Evolutionary conservation across 352 stramenopile species (phyloP).

Genomic region (Pythium angustatum): DNA sequence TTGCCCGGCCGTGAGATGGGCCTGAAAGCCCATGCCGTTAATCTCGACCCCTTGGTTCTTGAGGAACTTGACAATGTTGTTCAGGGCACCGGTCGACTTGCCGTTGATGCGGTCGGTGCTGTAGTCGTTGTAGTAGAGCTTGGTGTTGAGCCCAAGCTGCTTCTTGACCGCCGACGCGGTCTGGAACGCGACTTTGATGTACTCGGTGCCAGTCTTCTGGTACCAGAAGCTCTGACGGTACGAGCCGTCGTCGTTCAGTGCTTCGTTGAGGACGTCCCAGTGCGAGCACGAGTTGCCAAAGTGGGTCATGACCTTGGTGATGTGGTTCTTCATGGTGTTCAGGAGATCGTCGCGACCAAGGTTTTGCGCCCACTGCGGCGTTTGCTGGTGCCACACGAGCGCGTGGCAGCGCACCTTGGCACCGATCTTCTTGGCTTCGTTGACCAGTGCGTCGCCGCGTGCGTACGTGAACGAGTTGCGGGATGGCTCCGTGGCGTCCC

Average conservation of each 20-base stretch:
- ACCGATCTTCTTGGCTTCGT: not conserved
- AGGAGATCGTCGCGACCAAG: not conserved
- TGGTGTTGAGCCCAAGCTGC: not conserved
- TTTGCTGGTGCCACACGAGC: not conserved
- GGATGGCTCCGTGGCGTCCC: not conserved
- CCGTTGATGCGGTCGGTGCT: not conserved
- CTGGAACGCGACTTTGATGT: constrained; percentile 2
- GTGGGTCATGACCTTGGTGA: constrained; percentile 5
- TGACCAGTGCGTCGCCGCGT: not conserved
- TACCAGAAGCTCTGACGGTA: constrained; percentile 2
- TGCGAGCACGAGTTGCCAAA: not conserved
- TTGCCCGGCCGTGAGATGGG: not conserved
- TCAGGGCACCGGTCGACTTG: not conserved
- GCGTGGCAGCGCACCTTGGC: constrained; percentile 2
- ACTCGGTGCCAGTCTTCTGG: constrained; percentile 1
- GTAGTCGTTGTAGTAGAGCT: not conserved
- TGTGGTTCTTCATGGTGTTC: not conserved
- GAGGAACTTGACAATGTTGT: not conserved
- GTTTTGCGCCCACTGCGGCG: not conserved
- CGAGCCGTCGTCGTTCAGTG: not conserved
- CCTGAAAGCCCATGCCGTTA: not conserved
- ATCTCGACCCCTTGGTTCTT: not conserved
- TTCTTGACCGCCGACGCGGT: not conserved
- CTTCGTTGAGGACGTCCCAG: constrained; percentile 2
- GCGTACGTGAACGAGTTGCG: not conserved